These are phyloP conservation scores for Suhomyces guaymorum DNA, from an alignment of 1,139 yeast species.

Conservation along the genomic window DNA sequence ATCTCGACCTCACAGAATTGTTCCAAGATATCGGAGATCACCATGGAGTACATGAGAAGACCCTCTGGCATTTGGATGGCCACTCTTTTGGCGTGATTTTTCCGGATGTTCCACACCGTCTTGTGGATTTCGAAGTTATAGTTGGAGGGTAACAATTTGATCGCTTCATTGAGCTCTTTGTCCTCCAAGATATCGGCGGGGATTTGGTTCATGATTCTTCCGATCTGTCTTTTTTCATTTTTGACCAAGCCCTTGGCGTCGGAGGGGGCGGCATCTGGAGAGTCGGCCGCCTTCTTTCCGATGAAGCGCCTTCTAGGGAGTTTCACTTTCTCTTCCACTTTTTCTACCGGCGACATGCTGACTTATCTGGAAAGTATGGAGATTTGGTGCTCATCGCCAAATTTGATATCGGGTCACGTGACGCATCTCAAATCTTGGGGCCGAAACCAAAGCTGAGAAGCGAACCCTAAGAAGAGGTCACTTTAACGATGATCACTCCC, in stretches of 20 bases:
- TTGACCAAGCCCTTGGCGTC: slow-evolving; percentile 20
- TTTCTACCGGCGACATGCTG: slow-evolving; percentile 6
- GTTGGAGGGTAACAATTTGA: slow-evolving; percentile 78
- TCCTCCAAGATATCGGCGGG: slow-evolving; percentile 84
- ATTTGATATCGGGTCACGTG: background rate
- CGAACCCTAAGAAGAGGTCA: too few relatives aligned
- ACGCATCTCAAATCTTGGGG: background rate
- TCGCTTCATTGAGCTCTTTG: slow-evolving; percentile 76
- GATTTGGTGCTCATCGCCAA: slow-evolving; percentile 4
- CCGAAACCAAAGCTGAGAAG: too few relatives aligned
- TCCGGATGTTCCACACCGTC: slow-evolving; percentile 88
- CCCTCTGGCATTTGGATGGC: slow-evolving; percentile 99
- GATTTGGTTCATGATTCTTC: slow-evolving; percentile 80
- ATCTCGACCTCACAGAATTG: slow-evolving; percentile 89
- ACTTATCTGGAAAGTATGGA: too few relatives aligned
- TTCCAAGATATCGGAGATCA: slow-evolving; percentile 85
- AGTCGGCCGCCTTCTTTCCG: slow-evolving; percentile 26
- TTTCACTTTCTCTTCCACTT: slow-evolving; percentile 8
- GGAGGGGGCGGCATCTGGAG: slow-evolving; percentile 7
- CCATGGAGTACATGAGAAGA: slow-evolving; percentile 77
- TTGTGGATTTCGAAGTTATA: slow-evolving; percentile 95
- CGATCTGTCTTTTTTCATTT: slow-evolving; percentile 36
- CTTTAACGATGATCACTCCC: slow-evolving; percentile 89
- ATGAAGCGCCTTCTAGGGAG: slow-evolving; percentile 35
- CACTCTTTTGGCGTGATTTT: slow-evolving; percentile 68